Conservation (phyloP, 23 red algal species). For the Agarophyton chilense region DNA sequence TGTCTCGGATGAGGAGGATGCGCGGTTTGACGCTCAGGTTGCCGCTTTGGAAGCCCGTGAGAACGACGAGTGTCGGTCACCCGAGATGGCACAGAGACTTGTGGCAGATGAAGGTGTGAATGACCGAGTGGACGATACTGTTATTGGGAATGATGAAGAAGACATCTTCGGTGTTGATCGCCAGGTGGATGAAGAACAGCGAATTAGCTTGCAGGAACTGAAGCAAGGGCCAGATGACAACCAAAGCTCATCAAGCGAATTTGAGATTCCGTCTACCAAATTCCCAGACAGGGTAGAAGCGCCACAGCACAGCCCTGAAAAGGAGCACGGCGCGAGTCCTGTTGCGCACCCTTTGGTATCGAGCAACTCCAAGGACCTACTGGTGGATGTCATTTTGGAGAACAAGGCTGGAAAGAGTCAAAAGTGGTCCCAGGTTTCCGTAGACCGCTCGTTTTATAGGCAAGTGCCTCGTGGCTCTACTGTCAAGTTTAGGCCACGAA, state of each 20-base stretch:
- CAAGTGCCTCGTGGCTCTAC: conserved; percentile 51
- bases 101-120: neutral
- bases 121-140: neutral
- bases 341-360: neutral
- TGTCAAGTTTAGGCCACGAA: conserved; percentile 47
- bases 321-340: neutral
- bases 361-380: conserved; percentile 15
- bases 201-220: neutral
- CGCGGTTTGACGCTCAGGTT: conserved; percentile 3
- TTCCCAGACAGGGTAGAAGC: conserved; percentile 37
- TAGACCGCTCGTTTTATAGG: conserved; percentile 61
- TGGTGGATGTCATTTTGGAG: conserved; percentile 56
- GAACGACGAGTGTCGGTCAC: neutral
- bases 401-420: conserved; percentile 34
- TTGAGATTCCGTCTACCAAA: conserved; percentile 9
- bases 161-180: conserved; percentile 35
- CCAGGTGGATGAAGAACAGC: conserved; percentile 16
- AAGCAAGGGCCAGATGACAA: neutral
- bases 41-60: neutral
- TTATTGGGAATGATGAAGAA: neutral
- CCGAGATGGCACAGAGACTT: neutral
- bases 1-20: conserved; percentile 61
- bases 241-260: neutral
- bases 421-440: conserved; percentile 43
- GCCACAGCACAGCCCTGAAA: neutral